Conservation (phyloP, 352 stramenopile genomes). For the Phytophthora melonis region DNA sequence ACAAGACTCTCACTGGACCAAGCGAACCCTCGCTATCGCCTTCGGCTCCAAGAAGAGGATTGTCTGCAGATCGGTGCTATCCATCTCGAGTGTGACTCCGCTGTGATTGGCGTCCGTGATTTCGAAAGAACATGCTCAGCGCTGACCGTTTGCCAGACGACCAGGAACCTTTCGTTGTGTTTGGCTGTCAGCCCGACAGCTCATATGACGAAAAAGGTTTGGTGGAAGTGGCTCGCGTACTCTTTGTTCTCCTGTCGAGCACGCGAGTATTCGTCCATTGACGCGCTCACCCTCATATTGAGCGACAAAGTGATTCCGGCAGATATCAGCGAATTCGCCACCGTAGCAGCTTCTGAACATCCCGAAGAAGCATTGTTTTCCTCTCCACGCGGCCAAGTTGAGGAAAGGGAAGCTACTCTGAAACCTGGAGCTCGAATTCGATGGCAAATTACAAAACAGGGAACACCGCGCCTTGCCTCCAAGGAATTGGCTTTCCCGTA, state of each 20-base stretch:
- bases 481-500: neutral
- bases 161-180: neutral
- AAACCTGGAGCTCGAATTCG: neutral
- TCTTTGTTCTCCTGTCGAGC: slow-evolving; percentile 6
- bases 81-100: neutral
- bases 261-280: neutral
- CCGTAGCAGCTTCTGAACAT: neutral
- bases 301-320: neutral
- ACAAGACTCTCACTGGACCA: neutral
- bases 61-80: neutral
- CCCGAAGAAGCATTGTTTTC: slow-evolving; percentile 3
- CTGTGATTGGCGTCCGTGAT: neutral
- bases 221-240: slow-evolving; percentile 9
- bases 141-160: neutral
- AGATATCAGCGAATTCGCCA: neutral
- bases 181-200: neutral
- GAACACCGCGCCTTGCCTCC: neutral
- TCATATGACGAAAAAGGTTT: neutral
- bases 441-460: neutral
- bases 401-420: neutral
- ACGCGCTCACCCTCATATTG: neutral
- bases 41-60: neutral
- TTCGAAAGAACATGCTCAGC: slow-evolving; percentile 1
- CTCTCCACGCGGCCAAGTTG: neutral
- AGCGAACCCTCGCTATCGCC: neutral